phyloP scores from a whole-genome alignment of 139 green algal species.

The Marvania coccoides region DNA sequence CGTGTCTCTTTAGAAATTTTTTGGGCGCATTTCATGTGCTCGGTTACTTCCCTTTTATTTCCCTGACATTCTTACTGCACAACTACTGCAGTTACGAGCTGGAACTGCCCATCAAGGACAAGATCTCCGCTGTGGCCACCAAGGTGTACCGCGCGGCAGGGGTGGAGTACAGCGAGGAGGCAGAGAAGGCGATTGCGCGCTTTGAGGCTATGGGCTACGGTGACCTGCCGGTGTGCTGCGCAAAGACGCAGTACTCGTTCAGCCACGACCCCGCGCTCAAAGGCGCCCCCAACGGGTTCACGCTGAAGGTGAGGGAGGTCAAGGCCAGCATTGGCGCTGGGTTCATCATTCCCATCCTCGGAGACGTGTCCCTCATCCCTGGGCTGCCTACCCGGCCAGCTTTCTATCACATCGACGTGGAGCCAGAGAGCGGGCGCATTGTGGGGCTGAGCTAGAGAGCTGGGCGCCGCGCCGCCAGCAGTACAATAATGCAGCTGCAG shows the following conservation, averaged over 20 bases:
- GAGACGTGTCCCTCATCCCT: slow-evolving; percentile 92
- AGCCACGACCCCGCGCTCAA: slow-evolving; percentile 27
- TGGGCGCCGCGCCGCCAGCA: background rate
- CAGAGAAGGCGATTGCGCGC: slow-evolving; percentile 53
- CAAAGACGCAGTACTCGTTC: slow-evolving; percentile 86
- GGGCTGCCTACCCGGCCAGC: slow-evolving; percentile 80
- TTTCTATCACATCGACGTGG: slow-evolving; percentile 79
- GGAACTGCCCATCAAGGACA: slow-evolving; percentile 51
- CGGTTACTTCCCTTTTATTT: slow-evolving; percentile 57
- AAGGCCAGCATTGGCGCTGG: slow-evolving; percentile 79
- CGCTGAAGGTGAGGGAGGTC: slow-evolving; percentile 84
- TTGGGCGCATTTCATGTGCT: slow-evolving; percentile 66
- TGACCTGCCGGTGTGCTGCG: slow-evolving; percentile 96
- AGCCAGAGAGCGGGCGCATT: slow-evolving; percentile 63
- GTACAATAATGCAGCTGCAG: too few species aligned
- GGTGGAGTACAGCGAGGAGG: slow-evolving; percentile 79
- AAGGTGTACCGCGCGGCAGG: slow-evolving; percentile 78
- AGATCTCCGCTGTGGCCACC: slow-evolving; percentile 88
- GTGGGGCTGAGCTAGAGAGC: slow-evolving; percentile 66
- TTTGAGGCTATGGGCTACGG: slow-evolving; percentile 83
- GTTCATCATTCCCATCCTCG: slow-evolving; percentile 88
- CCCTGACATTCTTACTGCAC: background rate
- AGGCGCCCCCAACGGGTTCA: slow-evolving; percentile 81
- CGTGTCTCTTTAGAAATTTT: too few species aligned
- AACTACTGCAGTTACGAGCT: slow-evolving; percentile 21